phyloP scores from a whole-genome alignment of 805 yeast species.

The Candida quercuum region DNA sequence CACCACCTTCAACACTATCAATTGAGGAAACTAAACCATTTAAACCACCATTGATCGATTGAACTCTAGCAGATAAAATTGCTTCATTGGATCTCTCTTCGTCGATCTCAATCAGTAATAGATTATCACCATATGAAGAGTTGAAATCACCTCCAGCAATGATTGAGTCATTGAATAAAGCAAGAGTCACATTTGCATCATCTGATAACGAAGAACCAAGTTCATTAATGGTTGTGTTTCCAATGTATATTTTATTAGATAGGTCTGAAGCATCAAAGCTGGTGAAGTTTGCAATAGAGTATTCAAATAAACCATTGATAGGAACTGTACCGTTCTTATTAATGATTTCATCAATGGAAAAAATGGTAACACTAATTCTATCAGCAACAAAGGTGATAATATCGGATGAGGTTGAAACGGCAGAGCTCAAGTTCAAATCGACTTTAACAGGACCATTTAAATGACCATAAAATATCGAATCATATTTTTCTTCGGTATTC shows the following conservation, averaged over 20 bases:
- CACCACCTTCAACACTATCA: constrained; percentile 25
- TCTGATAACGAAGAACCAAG: constrained; percentile 29
- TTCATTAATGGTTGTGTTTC: constrained; percentile 40
- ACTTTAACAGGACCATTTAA: constrained; percentile 46
- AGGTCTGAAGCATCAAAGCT: constrained; percentile 23
- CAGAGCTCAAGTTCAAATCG: constrained; percentile 32
- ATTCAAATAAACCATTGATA: constrained; percentile 81
- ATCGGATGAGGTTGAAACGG: constrained; percentile 22
- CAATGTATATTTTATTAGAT: constrained; percentile 27
- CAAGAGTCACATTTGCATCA: constrained; percentile 35
- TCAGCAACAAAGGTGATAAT: constrained; percentile 66
- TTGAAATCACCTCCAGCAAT: constrained; percentile 46
- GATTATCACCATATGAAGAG: constrained; percentile 31
- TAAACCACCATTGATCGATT: constrained; percentile 31
- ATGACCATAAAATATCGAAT: constrained; percentile 66
- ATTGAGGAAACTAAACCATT: constrained; percentile 33
- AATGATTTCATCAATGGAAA: constrained; percentile 36
- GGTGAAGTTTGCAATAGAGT: constrained; percentile 63
- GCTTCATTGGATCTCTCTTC: constrained; percentile 14
- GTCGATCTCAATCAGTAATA: constrained; percentile 28
- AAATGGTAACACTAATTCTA: constrained; percentile 46
- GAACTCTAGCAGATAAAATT: constrained; percentile 16
- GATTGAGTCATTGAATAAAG: constrained; percentile 28
- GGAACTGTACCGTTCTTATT: constrained; percentile 31
- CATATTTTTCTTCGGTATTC: constrained; percentile 76